phyloP scores from a whole-genome alignment of 345 rosid genomes.

The Odontarrhena argentea region DNA sequence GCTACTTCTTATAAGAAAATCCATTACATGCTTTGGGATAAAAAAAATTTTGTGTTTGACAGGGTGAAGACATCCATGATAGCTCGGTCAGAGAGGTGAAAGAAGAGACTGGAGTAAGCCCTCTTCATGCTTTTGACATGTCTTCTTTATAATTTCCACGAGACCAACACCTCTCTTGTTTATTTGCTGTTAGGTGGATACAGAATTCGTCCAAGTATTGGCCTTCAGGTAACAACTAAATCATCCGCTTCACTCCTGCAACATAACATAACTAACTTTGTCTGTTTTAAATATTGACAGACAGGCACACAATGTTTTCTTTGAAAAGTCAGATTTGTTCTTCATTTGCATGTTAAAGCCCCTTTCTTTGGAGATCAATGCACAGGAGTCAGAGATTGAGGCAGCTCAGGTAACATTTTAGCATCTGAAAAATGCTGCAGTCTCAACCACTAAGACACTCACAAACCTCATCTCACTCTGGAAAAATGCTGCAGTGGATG shows the following conservation, averaged over 20 bases:
- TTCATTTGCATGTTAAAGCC: conserved; percentile 82
- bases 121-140: neutral
- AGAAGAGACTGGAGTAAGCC: conserved; percentile 92
- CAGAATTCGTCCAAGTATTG: conserved; percentile 73
- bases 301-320: conserved; percentile 73
- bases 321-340: conserved; percentile 77
- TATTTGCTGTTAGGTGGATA: conserved; percentile 55
- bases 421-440: neutral
- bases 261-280: conserved; percentile 2
- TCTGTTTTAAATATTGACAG: conserved; percentile 42
- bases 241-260: conserved; percentile 21
- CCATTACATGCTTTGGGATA: conserved; percentile 6
- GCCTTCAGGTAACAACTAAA: conserved; percentile 64
- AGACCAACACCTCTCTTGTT: conserved; percentile 14
- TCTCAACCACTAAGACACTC: conserved; percentile 19
- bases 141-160: conserved; percentile 7
- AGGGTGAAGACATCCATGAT: conserved; percentile 82
- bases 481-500: conserved; percentile 67
- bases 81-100: conserved; percentile 89
- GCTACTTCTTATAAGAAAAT: neutral
- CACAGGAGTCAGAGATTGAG: conserved; percentile 75
- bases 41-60: neutral
- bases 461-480: conserved; percentile 16
- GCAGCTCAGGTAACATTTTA: conserved; percentile 60
- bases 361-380: conserved; percentile 60